phyloP scores from a whole-genome alignment of 1,139 yeast species.

The Meyerozyma sp. region DNA sequence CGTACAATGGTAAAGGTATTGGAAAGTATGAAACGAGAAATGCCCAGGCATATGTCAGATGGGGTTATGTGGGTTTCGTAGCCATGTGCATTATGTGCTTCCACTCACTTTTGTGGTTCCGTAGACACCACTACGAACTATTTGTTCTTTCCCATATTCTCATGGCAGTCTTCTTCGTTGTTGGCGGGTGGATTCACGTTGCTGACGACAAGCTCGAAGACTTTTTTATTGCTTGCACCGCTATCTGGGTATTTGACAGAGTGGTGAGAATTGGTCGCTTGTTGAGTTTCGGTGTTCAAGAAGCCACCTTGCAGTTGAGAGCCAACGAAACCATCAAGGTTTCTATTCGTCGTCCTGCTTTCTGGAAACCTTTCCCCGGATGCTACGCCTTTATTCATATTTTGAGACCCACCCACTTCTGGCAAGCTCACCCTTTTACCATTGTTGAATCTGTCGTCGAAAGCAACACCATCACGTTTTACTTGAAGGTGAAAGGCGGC shows the following conservation, averaged over 20 bases:
- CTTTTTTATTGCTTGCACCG: conserved; percentile 49
- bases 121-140: conserved; percentile 57
- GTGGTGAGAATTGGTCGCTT: conserved; percentile 47
- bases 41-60: conserved; percentile 33
- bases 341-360: conserved; percentile 26
- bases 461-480: conserved; percentile 32
- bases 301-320: conserved; percentile 44
- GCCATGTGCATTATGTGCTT: conserved; percentile 35
- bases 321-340: conserved; percentile 43
- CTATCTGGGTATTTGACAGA: conserved; percentile 63
- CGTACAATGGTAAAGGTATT: conserved; percentile 27
- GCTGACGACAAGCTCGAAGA: conserved; percentile 37
- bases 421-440: conserved; percentile 68
- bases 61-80: conserved; percentile 51
- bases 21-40: conserved; percentile 35
- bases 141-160: conserved; percentile 57
- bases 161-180: conserved; percentile 50
- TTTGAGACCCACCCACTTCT: conserved; percentile 47
- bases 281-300: conserved; percentile 41
- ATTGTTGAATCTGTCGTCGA: conserved; percentile 27
- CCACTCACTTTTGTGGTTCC: conserved; percentile 46
- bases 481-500: conserved; percentile 41
- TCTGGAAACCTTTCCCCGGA: conserved; percentile 51
- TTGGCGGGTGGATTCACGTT: conserved; percentile 59
- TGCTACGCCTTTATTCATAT: conserved; percentile 60